Evolutionary conservation across 805 yeast species (phyloP).

Genomic region (Nakazawaea holstii): DNA sequence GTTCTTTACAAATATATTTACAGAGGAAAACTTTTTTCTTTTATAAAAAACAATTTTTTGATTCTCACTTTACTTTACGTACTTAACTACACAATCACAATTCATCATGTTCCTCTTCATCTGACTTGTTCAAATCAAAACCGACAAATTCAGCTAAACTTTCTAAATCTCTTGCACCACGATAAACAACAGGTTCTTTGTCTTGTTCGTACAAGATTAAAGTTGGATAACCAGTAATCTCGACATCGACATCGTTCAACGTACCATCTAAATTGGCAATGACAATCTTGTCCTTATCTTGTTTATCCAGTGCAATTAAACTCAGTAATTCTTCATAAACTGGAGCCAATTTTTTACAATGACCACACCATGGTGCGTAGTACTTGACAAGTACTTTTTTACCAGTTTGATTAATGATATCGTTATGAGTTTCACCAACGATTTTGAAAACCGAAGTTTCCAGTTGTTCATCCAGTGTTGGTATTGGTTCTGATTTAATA

Average conservation of each 20-base stretch:
- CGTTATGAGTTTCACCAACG: slow-evolving; percentile 72
- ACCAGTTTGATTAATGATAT: slow-evolving; percentile 42
- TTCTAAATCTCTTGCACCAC: slow-evolving; percentile 71
- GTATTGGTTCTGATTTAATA: slow-evolving; percentile 81
- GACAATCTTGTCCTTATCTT: slow-evolving; percentile 48
- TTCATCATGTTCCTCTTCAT: slow-evolving; percentile 19
- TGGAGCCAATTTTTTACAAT: slow-evolving; percentile 90
- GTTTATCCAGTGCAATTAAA: slow-evolving; percentile 47
- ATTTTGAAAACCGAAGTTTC: slow-evolving; percentile 48
- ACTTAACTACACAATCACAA: slow-evolving; percentile 4
- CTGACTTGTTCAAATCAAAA: slow-evolving; percentile 40
- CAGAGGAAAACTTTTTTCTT: background rate
- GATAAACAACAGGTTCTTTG: slow-evolving; percentile 60
- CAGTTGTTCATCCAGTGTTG: slow-evolving; percentile 76
- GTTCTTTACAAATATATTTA: background rate
- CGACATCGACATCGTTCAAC: slow-evolving; percentile 73
- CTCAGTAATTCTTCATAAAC: slow-evolving; percentile 82
- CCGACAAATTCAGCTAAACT: slow-evolving; percentile 65
- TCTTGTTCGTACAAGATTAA: slow-evolving; percentile 85
- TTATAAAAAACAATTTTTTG: background rate
- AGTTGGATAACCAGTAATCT: slow-evolving; percentile 89
- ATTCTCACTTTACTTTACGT: background rate
- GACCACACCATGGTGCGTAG: slow-evolving; percentile 98
- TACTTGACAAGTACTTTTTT: slow-evolving; percentile 84
- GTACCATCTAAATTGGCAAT: slow-evolving; percentile 90